Base-by-base conservation (phyloP, 1,284 basidiomycete species). In the Austroboletus novae-zelandiae region DNA sequence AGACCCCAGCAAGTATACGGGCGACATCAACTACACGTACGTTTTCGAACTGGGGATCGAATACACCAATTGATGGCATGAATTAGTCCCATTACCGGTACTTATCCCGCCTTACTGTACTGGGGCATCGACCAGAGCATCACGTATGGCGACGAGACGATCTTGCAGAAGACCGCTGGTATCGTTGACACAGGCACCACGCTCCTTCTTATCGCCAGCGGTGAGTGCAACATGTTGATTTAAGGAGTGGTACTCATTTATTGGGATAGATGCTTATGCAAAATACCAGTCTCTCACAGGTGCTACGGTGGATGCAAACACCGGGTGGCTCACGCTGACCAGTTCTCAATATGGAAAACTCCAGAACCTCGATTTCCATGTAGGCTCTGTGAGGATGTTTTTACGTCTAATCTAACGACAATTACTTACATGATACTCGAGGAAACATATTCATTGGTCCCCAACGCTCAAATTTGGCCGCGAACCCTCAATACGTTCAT, bases 121-220 rank as follows among this genome's bases (percentile, higher is more conserved):
- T 86, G 81, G 80, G 84, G 84, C 36, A 81, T 86, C 57, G 70
- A 81, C 61, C 74, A 85, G 66, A 71, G 73, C 40, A 72, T 86
- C 52, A 67, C 64, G 17, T 85, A 81, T 55, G 79, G 80, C 25
- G 27, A 60, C 5, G 74, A 64, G 11, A 67, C 62, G 27, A 79
- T 83, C 47, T 64, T 86, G 51, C 45, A 66, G 4, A 60, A 53
- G 30, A 78, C 76, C n/a, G 76, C 81, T 25, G 84, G 84, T 54
- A 81, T 86, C 51, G 80, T 86, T 46, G 84, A 86, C 64, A 84
- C 81, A 23, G 79, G 79, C 50, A 61, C 61, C 18, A 65, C 60
- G n/a, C 54, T 68, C 48, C 60, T 72, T 25, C 66, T 76, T 39
- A 61, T 78, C 39, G 66, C 74, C n/a, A 64, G 65, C 37, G 61